Base-by-base conservation (phyloP, 2,329 filamentous ascomycete genomes). In the Biscogniauxia mediterranea region DNA sequence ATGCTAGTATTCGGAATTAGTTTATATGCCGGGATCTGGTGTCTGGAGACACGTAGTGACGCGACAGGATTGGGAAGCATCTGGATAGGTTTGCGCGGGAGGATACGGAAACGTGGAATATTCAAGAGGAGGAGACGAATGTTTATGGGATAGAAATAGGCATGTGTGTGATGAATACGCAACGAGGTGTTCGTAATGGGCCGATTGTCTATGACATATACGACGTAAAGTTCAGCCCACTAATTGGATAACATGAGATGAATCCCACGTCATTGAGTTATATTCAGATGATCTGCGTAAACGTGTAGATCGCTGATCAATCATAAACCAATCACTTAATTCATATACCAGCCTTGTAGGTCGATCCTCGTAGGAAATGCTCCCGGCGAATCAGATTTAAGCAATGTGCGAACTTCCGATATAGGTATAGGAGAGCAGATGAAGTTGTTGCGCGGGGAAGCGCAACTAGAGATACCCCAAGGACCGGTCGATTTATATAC, bases 1-100 rank as follows among this genome's bases (percentile, higher is more conserved):
- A 89, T 81, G 5, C 83, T 85, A 49, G 86, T 89, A 72, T 91
- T 91, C 20, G 89, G 88, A 42, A 86, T 79, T 5, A 79, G 75
- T 25, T 74, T 72, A 73, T 86, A 81, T 13, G 81, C 75, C 4
- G 86, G 83, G 61, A 91, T 90, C 25, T 80, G 76, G 71, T 88
- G 81, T 19, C 77, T 79, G 46, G 83, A 83, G n/a, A 89, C 77
- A 28, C 76, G 76, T 60, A 91, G 79, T 3, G 82, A 75, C 32
- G 78, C 74, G 17, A 85, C 74, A 15, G 82, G 75, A 5, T 68
- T 73, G 17, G 61, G 65, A 3, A 21, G 61, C 23, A 64, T 13
- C 52, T 46, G 3, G 17, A n/a, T 11, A 15, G 38, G 13, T n/a
- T 17, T 46, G 13, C 32, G 38, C 17, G 17, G 38, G 28, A 32